Evolutionary conservation across 139 green algal genomes (phyloP).

Genomic region (Dunaliella sp.): DNA sequence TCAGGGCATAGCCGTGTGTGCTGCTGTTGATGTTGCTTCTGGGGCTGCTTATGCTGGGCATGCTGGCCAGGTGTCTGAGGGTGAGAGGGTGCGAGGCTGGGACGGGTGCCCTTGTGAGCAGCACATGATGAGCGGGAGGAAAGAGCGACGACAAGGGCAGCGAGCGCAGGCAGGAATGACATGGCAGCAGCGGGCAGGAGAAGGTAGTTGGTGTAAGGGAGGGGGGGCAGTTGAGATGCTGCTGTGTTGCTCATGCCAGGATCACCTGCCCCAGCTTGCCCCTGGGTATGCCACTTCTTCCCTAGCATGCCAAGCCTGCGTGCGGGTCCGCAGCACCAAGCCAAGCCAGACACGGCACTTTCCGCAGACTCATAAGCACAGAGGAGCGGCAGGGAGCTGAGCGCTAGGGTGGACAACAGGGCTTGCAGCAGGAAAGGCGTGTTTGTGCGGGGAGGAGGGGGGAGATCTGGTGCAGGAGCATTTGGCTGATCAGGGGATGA

Average conservation of each 20-base stretch:
- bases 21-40: not conserved
- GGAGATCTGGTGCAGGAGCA: not conserved
- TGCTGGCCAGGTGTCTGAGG: not conserved
- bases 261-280: not conserved
- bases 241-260: not conserved
- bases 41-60: not conserved
- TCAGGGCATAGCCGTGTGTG: no score
- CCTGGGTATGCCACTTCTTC: not conserved
- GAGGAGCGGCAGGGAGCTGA: not conserved
- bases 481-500: no score
- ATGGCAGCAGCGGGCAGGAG: not conserved
- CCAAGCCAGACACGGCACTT: not conserved
- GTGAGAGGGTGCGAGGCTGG: not conserved
- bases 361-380: not conserved
- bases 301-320: not conserved
- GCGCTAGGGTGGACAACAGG: not conserved
- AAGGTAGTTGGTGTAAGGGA: not conserved
- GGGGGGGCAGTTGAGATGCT: not conserved
- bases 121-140: not conserved
- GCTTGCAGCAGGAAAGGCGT: not conserved
- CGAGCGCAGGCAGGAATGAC: not conserved
- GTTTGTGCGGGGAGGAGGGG: not conserved
- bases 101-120: not conserved
- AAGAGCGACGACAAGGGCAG: not conserved
- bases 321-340: not conserved